These are phyloP conservation scores for Fistulinella prunicolor DNA, from an alignment of 768 basidiomycete genomes.

Conservation along the genomic window DNA sequence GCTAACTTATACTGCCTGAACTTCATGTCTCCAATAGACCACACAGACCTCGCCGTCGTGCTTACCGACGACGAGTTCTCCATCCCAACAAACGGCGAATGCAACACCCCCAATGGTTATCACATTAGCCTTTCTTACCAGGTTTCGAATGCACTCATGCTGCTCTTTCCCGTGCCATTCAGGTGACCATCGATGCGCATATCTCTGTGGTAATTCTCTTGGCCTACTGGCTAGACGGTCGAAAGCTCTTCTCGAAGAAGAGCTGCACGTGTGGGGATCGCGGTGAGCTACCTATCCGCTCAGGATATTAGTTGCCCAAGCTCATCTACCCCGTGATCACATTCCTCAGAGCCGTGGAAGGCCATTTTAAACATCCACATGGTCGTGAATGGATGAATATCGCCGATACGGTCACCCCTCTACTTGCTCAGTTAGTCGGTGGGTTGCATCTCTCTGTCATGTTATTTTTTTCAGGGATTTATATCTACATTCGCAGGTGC, in stretches of 20 bases:
- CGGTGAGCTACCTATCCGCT: constrained; percentile 40
- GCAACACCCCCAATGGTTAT: constrained; percentile 47
- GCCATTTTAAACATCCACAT: constrained; percentile 89
- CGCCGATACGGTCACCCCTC: constrained; percentile 65
- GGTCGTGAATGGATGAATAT: constrained; percentile 80
- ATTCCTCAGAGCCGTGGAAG: constrained; percentile 68
- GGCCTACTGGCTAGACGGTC: constrained; percentile 79
- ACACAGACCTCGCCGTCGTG: constrained; percentile 23
- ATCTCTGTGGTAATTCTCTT: constrained; percentile 95
- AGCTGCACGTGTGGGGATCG: constrained; percentile 80
- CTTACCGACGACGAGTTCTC: constrained; percentile 54
- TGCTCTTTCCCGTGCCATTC: constrained; percentile 8
- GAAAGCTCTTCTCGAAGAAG: constrained; percentile 69
- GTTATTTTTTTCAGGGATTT: constrained; percentile 10
- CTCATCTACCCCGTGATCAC: constrained; percentile 3
- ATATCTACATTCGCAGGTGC: constrained; percentile 57
- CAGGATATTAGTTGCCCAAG: constrained; percentile 7
- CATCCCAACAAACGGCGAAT: constrained; percentile 51
- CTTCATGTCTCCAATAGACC: constrained; percentile 17
- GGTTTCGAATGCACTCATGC: constrained; percentile 9
- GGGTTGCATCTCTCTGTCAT: constrained; percentile 27
- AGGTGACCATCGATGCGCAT: constrained; percentile 60
- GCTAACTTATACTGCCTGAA: neutral
- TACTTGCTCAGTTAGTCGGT: constrained; percentile 84
- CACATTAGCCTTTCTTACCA: constrained; percentile 3